These are phyloP conservation scores for Oxytropis ochrocephala DNA, from an alignment of 306 rosid species.

Conservation along the genomic window DNA sequence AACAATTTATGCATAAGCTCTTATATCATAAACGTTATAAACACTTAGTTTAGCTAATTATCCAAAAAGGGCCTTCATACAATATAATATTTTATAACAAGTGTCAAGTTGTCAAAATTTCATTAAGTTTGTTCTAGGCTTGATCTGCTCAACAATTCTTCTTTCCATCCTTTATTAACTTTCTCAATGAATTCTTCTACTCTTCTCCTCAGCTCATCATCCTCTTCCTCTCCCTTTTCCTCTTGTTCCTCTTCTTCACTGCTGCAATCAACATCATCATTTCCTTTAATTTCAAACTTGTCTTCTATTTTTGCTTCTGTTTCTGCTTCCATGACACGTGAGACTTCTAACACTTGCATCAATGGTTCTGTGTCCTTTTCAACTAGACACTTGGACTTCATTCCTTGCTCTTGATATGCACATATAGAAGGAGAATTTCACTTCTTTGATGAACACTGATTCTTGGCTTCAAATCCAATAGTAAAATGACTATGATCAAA, in stretches of 20 bases:
- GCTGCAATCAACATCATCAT: not conserved
- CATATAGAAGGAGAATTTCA: slow-evolving; percentile 19
- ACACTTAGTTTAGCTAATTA: too few species aligned
- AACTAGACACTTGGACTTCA: not conserved
- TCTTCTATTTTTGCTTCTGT: not conserved
- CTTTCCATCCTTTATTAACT: slow-evolving; percentile 60
- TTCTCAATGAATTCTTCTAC: slow-evolving; percentile 75
- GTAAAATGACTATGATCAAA: slow-evolving; percentile 58
- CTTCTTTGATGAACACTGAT: slow-evolving; percentile 28
- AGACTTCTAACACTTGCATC: slow-evolving; percentile 9
- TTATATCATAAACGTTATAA: too few species aligned
- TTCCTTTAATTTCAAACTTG: not conserved
- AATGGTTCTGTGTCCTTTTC: not conserved
- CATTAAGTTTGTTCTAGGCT: slow-evolving; percentile 6
- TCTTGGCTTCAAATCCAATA: slow-evolving; percentile 47
- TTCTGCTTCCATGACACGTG: not conserved
- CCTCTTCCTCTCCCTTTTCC: slow-evolving; percentile 11
- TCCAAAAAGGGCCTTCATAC: too few species aligned
- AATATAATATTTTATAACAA: slow-evolving; percentile 17
- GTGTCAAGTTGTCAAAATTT: not conserved
- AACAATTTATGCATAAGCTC: too few species aligned
- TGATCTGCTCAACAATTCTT: slow-evolving; percentile 36
- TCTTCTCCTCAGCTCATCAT: slow-evolving; percentile 52
- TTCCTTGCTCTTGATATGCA: slow-evolving; percentile 21
- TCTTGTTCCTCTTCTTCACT: not conserved